Base-by-base conservation (phyloP, 2,329 filamentous ascomycete genomes). In the Trichoderma gracile region DNA sequence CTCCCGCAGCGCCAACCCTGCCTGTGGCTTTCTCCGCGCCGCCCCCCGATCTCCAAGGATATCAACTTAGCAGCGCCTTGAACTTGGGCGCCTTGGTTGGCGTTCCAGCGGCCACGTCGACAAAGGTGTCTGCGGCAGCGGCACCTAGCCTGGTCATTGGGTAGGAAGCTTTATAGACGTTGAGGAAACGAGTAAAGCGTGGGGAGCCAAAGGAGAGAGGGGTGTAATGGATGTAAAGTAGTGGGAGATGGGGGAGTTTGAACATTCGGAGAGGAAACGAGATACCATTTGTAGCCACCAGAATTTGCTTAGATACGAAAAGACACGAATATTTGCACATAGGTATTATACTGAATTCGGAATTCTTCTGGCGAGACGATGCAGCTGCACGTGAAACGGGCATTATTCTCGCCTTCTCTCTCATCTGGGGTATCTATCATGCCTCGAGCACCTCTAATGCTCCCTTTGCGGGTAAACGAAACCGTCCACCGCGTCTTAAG, bases 381-480 rank as follows among this genome's bases (percentile, higher is more conserved):
- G 30, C n/a, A n/a, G n/a, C n/a, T n/a, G 25, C 7, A 38, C 12
- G 5, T 2, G 30, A 52, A n/a, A 15, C 30, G 30, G 19, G 43
- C 3, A 30, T 61, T 14, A 15, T 19, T 43, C 57, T 49, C 43
- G 46, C 43, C 47, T 9, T 52, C n/a, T 45, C 8, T 43, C 21
- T n/a, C 25, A 21, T 8, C 6, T 23, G 57, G 70, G 71, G 72
- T 75, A 74, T 74, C 68, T 75, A 74, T 74, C 68, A 73, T 65
- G 43, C 14, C 38, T 45, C 15, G 42, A 25, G n/a, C 50, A 15
- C 46, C 30, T 27, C 27, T 2, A 61, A 30, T 27, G 46, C 57
- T 43, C 12, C 33, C 42, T 30, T 50, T 21, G 21, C n/a, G 15
- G 23, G 25, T 30, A 23, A 30, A 14, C n/a, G n/a, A 6, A 23